Conservation (phyloP, 139 green algal species). For the Dunaliella sp. region DNA sequence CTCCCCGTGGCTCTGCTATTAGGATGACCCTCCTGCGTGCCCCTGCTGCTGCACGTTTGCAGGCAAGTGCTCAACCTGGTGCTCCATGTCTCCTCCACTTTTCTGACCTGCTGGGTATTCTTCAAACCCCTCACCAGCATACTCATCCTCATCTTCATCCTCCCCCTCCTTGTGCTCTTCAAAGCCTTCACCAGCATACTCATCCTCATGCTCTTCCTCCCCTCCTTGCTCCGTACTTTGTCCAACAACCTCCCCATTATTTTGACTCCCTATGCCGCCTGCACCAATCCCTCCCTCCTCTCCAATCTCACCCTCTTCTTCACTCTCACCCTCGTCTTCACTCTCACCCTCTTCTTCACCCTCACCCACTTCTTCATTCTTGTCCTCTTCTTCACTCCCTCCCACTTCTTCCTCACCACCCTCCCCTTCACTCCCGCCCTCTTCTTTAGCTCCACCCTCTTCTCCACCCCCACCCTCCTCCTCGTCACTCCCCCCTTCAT, state of each 20-base stretch:
- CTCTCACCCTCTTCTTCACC: neutral
- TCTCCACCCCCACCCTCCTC: neutral
- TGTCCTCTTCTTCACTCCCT: neutral
- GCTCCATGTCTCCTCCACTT: too few species aligned
- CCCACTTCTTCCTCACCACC: neutral
- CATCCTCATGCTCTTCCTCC: neutral
- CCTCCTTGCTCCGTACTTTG: neutral
- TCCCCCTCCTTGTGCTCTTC: neutral
- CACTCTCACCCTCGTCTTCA: neutral
- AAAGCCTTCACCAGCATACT: neutral
- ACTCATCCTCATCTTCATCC: slow-evolving; percentile 24
- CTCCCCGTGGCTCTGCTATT: too few species aligned
- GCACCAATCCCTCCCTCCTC: neutral
- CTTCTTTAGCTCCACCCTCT: neutral
- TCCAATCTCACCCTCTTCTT: neutral
- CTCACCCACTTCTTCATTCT: neutral
- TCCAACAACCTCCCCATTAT: neutral
- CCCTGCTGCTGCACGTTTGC: too few species aligned
- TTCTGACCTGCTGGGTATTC: slow-evolving; percentile 94
- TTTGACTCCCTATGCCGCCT: neutral
- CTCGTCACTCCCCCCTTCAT: neutral
- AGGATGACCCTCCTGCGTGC: too few species aligned
- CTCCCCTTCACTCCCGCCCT: neutral
- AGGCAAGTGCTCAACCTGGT: too few species aligned
- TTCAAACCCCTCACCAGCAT: too few species aligned